Percentiles rank a stretch among this genome's conserved stretches.
These are phyloP conservation scores for Irpex rosettiformis DNA, from an alignment of 1,284 basidiomycete genomes.

Conservation along the genomic window DNA sequence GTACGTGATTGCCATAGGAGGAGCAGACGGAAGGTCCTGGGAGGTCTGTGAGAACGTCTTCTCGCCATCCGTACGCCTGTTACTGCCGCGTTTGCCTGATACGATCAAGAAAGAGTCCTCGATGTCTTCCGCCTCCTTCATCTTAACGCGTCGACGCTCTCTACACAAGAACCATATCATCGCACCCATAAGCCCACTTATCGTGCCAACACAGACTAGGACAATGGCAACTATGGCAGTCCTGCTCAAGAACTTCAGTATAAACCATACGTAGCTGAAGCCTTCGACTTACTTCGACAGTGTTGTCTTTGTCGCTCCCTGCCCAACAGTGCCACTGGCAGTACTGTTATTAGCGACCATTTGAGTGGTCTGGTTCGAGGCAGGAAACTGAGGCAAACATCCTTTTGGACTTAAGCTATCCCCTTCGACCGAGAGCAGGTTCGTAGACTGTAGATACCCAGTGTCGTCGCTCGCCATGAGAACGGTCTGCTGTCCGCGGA, in stretches of 20 bases:
- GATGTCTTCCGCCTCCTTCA: constrained; percentile 4
- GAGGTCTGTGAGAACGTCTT: neutral
- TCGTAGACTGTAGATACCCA: constrained; percentile 26
- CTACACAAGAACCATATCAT: constrained; percentile 42
- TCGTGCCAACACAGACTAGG: constrained; percentile 36
- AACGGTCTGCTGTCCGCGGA: constrained; percentile 36
- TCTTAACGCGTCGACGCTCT: constrained; percentile 31
- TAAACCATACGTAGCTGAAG: constrained; percentile 1
- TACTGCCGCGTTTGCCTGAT: neutral
- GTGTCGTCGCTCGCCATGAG: constrained; percentile 34
- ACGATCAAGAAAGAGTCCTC: constrained; percentile 4
- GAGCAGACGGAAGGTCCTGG: neutral
- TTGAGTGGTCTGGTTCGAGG: neutral
- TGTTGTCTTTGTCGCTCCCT: constrained; percentile 2
- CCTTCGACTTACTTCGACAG: constrained; percentile 22
- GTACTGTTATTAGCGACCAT: neutral
- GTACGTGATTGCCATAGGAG: neutral
- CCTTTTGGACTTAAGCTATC: constrained; percentile 23
- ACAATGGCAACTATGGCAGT: constrained; percentile 41
- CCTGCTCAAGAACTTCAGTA: constrained; percentile 23
- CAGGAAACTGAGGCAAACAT: constrained; percentile 23
- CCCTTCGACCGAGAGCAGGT: constrained; percentile 29
- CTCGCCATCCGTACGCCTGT: neutral
- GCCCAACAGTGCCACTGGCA: neutral
- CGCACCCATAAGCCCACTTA: constrained; percentile 34